Base-by-base conservation (phyloP, 106 monocot genomes). In the Xerophyta viscosa region DNA sequence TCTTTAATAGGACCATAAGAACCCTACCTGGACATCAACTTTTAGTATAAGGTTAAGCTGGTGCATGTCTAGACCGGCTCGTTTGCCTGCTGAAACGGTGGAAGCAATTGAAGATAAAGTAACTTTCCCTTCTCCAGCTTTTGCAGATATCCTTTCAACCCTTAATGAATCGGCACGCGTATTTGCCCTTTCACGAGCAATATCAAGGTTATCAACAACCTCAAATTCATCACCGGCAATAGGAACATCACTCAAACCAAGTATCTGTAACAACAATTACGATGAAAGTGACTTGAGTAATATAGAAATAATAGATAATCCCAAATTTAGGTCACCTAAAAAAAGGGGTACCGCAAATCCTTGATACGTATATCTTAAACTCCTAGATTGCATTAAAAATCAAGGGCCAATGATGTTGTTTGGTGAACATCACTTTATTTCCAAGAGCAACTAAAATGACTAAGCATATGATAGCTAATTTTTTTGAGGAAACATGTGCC, bases 21-120 rank as follows among this genome's bases (percentile, higher is more conserved):
- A n/a, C n/a, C n/a, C 28, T 83, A 99, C 98, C 98, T 99, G 98
- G 41, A 90, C 86, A 65, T 99, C 98, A 62, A 90, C 98, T 54
- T 99, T 99, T 25, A 99, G 61, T 57, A 99, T 72, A 29, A 99
- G 71, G 65, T 90, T 99, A 28, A 99, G 64, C 66, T 90, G 90
- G 51, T 99, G 98, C 62, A 61, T 76, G 49, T 99, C 98, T 46
- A 99, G 37, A 18, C 98, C 98, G 31, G 73, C 63, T 36, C 71
- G 75, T 21, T 72, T 86, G 54, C 83, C 82, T 13, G 65, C 61
- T 46, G 90, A 90, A 64, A 90, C 80, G 11, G 74, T 52, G 62
- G 79, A 69, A 57, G 90, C 98, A 63, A 99, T 79, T 20, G 86
- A 77, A 41, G 98, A 90, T 26, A 99, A 66, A 12, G 86, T 99